Evolutionary conservation across 2,329 filamentous ascomycete genomes (phyloP).

Genomic region (Ophidiomyces ophidiicola): DNA sequence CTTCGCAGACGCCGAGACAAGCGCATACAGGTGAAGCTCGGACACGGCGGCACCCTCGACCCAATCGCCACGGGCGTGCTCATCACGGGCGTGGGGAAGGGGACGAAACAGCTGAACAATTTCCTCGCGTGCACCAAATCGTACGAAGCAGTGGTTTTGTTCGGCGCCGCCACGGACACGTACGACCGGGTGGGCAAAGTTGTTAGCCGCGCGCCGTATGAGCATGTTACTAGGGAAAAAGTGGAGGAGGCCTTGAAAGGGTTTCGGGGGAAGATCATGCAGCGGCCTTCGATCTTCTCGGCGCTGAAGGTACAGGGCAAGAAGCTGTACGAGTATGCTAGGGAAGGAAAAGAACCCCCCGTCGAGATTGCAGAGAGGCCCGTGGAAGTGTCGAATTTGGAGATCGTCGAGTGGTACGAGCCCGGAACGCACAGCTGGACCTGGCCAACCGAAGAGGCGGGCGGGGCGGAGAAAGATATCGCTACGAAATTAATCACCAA

Average conservation of each 20-base stretch:
- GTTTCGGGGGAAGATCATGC: constrained; percentile 74
- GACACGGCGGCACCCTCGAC: constrained; percentile 90
- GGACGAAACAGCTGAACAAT: constrained; percentile 66
- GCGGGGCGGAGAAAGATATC: constrained; percentile 59
- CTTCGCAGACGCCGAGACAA: constrained; percentile 50
- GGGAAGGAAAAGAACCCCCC: constrained; percentile 76
- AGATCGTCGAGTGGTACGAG: constrained; percentile 72
- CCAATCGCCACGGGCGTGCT: constrained; percentile 88
- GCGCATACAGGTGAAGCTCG: constrained; percentile 70
- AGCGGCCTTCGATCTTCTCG: constrained; percentile 85
- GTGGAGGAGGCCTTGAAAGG: constrained; percentile 63
- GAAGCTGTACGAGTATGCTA: constrained; percentile 87
- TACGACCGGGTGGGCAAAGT: constrained; percentile 83
- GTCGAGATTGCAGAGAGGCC: constrained; percentile 69
- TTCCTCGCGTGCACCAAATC: constrained; percentile 86
- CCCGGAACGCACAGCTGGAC: constrained; percentile 66
- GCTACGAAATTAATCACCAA: constrained; percentile 53
- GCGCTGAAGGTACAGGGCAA: constrained; percentile 90
- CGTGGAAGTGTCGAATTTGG: constrained; percentile 64
- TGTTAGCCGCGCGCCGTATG: constrained; percentile 59
- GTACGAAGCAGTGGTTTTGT: constrained; percentile 80
- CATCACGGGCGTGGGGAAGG: constrained; percentile 73
- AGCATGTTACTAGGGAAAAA: constrained; percentile 64
- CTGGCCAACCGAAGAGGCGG: constrained; percentile 70
- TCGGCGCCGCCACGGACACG: constrained; percentile 83